Evolutionary conservation across 805 yeast genomes (phyloP), one percentile per base, ranked within the genome.

Genomic region (Saccharomycopsis guyanensis): DNA sequence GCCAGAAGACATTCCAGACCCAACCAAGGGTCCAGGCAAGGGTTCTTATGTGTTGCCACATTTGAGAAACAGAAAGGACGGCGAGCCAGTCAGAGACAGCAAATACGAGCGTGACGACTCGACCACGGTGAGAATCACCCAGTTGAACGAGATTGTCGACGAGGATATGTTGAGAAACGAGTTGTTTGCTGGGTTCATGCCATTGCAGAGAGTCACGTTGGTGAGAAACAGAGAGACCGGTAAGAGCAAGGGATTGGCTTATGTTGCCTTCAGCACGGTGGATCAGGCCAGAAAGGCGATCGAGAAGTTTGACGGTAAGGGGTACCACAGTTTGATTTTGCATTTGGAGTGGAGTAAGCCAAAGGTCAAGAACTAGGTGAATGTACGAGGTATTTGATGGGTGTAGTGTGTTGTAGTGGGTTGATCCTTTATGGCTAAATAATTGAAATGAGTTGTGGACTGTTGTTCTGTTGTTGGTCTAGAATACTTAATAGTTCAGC

Each of bases 211-310:
- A 69, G 85, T 84, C 55, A 82, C 83, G 53, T 73, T 93, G 49
- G 88, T 88, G 50, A 84, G 86, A 71, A 86, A 88, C 69, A 83
- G 87, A 69, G 95, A 85, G 58, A 93, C 97, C 23, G 93, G 95
- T 55, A 82, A 82, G 66, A 85, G 96, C 38, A 84, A 87, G 69
- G 99, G 99, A 61, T 80, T 91, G 66, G 97, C 97, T 4, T 93
- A 86, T 66, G 94, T 89, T 55, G 82, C 91, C 51, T 85, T 85
- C 64, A 76, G 73, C 50, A 73, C 80, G 47, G 78, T 78, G 60
- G 64, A 66, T 48, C 70, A 68, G 56, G 98, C 97, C 38, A 81
- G 84, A 66, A 65, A 63, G 55, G 97, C 96, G 43, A 70, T 83
- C 66, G 80, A 83, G 53, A 62, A 63, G 53, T 74, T 88, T 66